phyloP scores from a whole-genome alignment of 2,329 filamentous ascomycete genomes.

The Penicillium sp. region DNA sequence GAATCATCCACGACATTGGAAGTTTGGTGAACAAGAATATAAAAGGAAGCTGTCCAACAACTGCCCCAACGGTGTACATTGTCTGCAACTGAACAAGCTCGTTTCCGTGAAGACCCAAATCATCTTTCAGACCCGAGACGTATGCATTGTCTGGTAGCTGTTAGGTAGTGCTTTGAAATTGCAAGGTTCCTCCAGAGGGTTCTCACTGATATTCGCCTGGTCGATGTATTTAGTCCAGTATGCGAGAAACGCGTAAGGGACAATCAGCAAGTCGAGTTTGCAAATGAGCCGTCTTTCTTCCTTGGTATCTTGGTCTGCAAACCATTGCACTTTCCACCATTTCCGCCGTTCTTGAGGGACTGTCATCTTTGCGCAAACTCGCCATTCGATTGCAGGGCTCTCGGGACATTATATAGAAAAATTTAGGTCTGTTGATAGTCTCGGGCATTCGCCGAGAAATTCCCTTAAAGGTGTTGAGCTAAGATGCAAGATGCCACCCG shows the following conservation, averaged over 20 bases:
- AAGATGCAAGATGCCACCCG: conserved; percentile 17
- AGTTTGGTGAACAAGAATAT: conserved; percentile 52
- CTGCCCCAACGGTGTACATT: conserved; percentile 54
- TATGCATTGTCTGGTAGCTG: conserved; percentile 54
- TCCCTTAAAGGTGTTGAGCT: background rate
- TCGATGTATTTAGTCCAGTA: conserved; percentile 62
- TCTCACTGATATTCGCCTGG: conserved; percentile 56
- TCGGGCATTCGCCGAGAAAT: background rate
- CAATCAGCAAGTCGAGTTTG: conserved; percentile 59
- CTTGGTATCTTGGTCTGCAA: conserved; percentile 50
- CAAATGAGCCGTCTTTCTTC: conserved; percentile 55
- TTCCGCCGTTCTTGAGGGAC: conserved; percentile 19
- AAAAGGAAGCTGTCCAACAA: conserved; percentile 56
- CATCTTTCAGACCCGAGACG: conserved; percentile 57
- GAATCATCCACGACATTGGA: conserved; percentile 55
- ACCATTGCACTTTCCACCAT: conserved; percentile 47
- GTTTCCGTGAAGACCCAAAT: conserved; percentile 55
- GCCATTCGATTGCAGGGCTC: background rate
- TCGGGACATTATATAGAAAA: background rate
- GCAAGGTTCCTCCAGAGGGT: background rate
- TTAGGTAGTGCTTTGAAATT: background rate
- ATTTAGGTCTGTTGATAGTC: background rate
- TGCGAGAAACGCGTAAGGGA: conserved; percentile 58
- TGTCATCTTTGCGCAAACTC: conserved; percentile 8
- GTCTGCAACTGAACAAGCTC: conserved; percentile 59